Conservation (phyloP, 805 yeast species). For the Kuraishia capsulata region DNA sequence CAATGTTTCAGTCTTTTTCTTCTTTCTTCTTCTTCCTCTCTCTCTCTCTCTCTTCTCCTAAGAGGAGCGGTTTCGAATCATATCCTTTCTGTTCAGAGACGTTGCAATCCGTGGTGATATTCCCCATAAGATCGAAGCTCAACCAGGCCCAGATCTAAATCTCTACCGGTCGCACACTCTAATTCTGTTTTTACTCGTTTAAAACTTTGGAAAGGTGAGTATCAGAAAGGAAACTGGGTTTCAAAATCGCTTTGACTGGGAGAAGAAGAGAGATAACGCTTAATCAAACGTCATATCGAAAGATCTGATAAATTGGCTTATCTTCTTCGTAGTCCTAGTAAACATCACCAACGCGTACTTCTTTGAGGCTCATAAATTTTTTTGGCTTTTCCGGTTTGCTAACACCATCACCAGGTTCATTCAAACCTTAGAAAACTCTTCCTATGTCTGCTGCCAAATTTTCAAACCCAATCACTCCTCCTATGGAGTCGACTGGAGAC, state of each 20-base stretch:
- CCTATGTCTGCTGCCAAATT: constrained; percentile 35
- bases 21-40: constrained; percentile 1
- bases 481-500: constrained; percentile 77
- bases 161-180: not conserved
- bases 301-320: not conserved
- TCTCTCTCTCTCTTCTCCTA: constrained; percentile 4
- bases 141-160: not conserved
- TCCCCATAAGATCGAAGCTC: not conserved
- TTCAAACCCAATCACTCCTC: constrained; percentile 83
- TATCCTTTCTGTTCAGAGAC: not conserved
- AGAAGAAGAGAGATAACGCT: not conserved
- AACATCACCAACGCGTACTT: not conserved
- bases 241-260: not conserved
- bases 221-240: not conserved
- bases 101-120: not conserved
- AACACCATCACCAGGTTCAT: not conserved
- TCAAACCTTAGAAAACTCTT: no score
- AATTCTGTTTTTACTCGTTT: no score
- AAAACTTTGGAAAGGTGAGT: no score
- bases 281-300: no score
- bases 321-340: not conserved
- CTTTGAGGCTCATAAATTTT: no score
- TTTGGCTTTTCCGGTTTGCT: no score
- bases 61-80: constrained; percentile 2
- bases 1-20: no score